phyloP scores from a whole-genome alignment of 768 basidiomycete genomes.

The Hemileccinum impolitum region DNA sequence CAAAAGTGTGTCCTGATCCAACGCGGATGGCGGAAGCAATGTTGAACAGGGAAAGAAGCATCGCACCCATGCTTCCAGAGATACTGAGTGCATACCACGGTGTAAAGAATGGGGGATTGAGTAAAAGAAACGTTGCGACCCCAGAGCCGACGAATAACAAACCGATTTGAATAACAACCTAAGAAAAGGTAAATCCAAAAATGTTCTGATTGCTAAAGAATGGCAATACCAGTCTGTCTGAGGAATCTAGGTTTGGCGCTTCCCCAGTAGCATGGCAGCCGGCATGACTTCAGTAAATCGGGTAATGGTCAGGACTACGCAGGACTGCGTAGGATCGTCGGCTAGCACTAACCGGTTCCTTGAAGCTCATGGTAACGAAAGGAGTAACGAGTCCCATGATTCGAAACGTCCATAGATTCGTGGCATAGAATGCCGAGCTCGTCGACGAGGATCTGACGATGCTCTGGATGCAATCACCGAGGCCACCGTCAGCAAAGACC shows the following conservation, averaged over 20 bases:
- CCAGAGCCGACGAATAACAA: slow-evolving; percentile 31
- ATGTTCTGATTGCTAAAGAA: not conserved
- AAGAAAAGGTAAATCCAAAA: not conserved
- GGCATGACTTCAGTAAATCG: too few species aligned
- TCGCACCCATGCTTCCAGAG: slow-evolving; percentile 20
- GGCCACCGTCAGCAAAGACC: slow-evolving; percentile 31
- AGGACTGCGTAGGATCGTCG: too few species aligned
- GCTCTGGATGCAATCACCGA: slow-evolving; percentile 32
- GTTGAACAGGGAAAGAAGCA: slow-evolving; percentile 35
- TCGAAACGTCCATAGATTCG: slow-evolving; percentile 34
- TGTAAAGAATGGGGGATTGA: slow-evolving; percentile 37
- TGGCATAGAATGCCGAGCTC: slow-evolving; percentile 25
- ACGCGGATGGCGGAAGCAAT: slow-evolving; percentile 33
- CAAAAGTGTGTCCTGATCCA: slow-evolving; percentile 25
- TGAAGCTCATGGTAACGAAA: slow-evolving; percentile 13
- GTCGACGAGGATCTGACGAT: slow-evolving; percentile 26
- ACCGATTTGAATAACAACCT: slow-evolving; percentile 29
- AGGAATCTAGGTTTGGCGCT: slow-evolving; percentile 16
- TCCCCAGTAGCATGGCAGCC: slow-evolving; percentile 27
- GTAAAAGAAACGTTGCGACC: slow-evolving; percentile 35
- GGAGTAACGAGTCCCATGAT: slow-evolving; percentile 30
- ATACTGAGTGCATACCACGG: slow-evolving; percentile 31
- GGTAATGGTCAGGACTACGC: too few species aligned
- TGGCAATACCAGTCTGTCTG: slow-evolving; percentile 21
- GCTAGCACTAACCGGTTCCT: too few species aligned